Conservation (phyloP, 139 green algal species). For the Chlamydomonas eustigma region DNA sequence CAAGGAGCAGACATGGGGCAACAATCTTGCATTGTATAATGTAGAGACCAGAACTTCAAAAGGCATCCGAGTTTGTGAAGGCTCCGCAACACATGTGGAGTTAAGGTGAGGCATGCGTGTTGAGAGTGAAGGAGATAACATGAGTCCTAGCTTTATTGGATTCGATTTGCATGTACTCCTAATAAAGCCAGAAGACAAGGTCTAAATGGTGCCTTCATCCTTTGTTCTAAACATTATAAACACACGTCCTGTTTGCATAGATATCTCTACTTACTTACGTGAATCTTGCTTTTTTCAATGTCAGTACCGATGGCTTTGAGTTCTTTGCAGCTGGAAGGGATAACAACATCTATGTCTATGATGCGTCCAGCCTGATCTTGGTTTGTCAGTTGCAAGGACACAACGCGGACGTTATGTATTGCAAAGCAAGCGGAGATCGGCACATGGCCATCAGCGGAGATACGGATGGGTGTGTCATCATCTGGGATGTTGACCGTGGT, state of each 20-base stretch:
- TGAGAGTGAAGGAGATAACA: no score
- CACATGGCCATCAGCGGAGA: constrained; percentile 31
- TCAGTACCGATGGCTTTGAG: constrained; percentile 2
- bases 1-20: constrained; percentile 11
- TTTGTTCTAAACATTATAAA: no score
- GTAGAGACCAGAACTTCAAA: not conserved
- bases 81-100: not conserved
- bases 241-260: no score
- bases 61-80: not conserved
- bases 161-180: no score
- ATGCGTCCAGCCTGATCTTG: constrained; percentile 10
- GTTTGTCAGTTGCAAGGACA: constrained; percentile 11
- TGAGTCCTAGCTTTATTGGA: no score
- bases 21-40: constrained; percentile 6
- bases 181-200: no score
- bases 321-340: constrained; percentile 29
- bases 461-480: constrained; percentile 25
- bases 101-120: constrained; percentile 15
- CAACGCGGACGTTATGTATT: constrained; percentile 29
- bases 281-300: no score
- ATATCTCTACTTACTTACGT: no score
- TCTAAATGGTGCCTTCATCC: no score
- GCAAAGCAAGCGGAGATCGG: constrained; percentile 1
- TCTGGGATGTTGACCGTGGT: constrained; percentile 21
- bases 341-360: constrained; percentile 34